Conservation (phyloP, 2,329 filamentous ascomycete species). For the Claviceps citrina region DNA sequence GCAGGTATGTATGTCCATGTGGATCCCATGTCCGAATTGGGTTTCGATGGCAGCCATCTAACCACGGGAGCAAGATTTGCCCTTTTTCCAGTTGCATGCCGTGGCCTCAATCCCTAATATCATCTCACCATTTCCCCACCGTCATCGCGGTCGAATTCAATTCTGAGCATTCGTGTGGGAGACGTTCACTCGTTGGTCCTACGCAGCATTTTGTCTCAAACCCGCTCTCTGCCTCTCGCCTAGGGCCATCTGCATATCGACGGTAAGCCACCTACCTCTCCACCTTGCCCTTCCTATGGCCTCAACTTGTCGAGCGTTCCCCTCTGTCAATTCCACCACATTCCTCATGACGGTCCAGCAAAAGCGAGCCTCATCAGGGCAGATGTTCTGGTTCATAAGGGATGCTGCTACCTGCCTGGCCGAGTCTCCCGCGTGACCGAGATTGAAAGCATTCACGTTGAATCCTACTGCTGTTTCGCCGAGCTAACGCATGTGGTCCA, state of each 20-base stretch:
- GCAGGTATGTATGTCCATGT: conserved; percentile 17
- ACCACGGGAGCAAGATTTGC: conserved; percentile 5
- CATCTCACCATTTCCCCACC: conserved; percentile 17
- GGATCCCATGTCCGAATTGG: conserved; percentile 5
- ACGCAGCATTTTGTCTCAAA: conserved; percentile 32
- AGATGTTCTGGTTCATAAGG: conserved; percentile 5
- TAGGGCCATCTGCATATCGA: conserved; percentile 23
- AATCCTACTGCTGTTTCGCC: conserved; percentile 9
- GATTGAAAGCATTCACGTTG: conserved; percentile 6
- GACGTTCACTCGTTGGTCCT: conserved; percentile 50
- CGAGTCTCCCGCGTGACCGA: conserved; percentile 11
- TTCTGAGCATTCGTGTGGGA: conserved; percentile 36
- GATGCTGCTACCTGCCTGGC: conserved; percentile 7
- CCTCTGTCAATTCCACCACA: conserved; percentile 11
- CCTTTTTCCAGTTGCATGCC: conserved; percentile 22
- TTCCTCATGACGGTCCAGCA: conserved; percentile 14
- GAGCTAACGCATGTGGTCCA: conserved; percentile 17
- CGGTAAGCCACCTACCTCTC: conserved; percentile 33
- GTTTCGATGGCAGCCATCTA: conserved; percentile 6
- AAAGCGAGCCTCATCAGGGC: conserved; percentile 14
- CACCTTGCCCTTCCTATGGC: conserved; percentile 5
- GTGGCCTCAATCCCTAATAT: conserved; percentile 19
- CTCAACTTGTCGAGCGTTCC: conserved; percentile 3
- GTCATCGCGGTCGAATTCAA: conserved; percentile 28
- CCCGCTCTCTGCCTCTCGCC: conserved; percentile 27